Conservation (phyloP, 495 filamentous ascomycete species). For the Evansstolkia leycettana region DNA sequence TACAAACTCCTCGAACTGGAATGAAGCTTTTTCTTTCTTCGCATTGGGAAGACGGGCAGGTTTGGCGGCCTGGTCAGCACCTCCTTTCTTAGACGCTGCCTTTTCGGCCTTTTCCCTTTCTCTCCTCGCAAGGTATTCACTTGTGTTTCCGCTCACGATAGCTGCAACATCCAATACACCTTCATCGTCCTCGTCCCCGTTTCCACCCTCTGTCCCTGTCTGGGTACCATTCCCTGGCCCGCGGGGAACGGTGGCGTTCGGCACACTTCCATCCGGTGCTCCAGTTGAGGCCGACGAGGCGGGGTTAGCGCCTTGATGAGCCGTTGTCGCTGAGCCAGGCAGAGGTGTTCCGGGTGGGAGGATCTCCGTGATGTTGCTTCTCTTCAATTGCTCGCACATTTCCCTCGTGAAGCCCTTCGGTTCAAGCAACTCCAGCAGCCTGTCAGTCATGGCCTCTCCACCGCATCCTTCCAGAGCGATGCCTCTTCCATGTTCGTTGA, state of each 20-base stretch:
- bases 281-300: conserved; percentile 43
- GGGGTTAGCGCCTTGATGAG: conserved; percentile 46
- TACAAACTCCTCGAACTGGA: conserved; percentile 71
- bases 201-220: conserved; percentile 27
- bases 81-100: conserved; percentile 47
- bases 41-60: conserved; percentile 63
- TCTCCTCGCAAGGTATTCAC: conserved; percentile 79
- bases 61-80: conserved; percentile 34
- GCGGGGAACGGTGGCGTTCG: conserved; percentile 25
- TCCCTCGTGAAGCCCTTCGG: conserved; percentile 62
- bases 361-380: conserved; percentile 78
- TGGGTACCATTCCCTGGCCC: conserved; percentile 42
- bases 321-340: conserved; percentile 35
- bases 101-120: conserved; percentile 83
- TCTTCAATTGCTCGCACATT: conserved; percentile 94
- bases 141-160: conserved; percentile 88
- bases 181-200: conserved; percentile 49
- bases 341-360: conserved; percentile 54
- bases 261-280: conserved; percentile 21
- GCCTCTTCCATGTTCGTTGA: conserved; percentile 48
- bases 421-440: conserved; percentile 55
- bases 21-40: conserved; percentile 61
- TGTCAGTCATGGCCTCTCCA: conserved; percentile 79
- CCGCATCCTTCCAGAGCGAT: conserved; percentile 59
- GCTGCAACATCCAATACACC: conserved; percentile 89